These are phyloP conservation scores for Tuber brumale DNA, from an alignment of 495 filamentous ascomycete genomes.

Conservation along the genomic window DNA sequence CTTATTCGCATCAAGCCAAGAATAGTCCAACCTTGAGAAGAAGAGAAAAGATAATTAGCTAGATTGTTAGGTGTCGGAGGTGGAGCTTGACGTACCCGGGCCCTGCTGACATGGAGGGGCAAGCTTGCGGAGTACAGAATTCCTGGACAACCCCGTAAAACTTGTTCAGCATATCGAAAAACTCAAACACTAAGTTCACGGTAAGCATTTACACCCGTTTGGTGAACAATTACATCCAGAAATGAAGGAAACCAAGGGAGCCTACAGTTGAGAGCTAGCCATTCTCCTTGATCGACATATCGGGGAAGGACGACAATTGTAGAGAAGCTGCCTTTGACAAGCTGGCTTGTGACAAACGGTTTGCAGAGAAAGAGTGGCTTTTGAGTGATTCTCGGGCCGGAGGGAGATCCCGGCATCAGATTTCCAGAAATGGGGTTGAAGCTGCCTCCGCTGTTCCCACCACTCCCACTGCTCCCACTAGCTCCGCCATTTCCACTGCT, in stretches of 20 bases:
- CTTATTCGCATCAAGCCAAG: conserved; percentile 58
- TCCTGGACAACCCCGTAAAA: conserved; percentile 41
- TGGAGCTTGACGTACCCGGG: conserved; percentile 47
- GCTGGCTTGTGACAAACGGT: conserved; percentile 42
- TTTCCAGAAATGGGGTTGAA: conserved; percentile 12
- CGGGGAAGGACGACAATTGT: conserved; percentile 66
- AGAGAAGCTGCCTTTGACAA: conserved; percentile 70
- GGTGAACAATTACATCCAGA: background rate
- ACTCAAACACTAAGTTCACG: conserved; percentile 36
- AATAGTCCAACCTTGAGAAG: conserved; percentile 58
- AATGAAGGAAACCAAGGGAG: background rate
- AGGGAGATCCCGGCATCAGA: conserved; percentile 31
- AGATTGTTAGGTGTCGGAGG: background rate
- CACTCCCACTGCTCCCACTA: background rate
- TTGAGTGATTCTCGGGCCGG: conserved; percentile 34
- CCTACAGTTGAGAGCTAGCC: conserved; percentile 54
- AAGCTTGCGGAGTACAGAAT: conserved; percentile 61
- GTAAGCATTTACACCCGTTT: background rate
- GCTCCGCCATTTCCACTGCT: conserved; percentile 9
- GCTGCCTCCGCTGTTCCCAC: conserved; percentile 13
- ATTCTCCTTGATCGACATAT: conserved; percentile 68
- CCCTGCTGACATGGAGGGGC: conserved; percentile 69
- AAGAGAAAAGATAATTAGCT: background rate
- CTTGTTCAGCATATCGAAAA: conserved; percentile 42
- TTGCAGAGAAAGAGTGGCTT: conserved; percentile 42